phyloP scores from a whole-genome alignment of 176 grass and related monocot species.

The Cenchrus fungigraminus region DNA sequence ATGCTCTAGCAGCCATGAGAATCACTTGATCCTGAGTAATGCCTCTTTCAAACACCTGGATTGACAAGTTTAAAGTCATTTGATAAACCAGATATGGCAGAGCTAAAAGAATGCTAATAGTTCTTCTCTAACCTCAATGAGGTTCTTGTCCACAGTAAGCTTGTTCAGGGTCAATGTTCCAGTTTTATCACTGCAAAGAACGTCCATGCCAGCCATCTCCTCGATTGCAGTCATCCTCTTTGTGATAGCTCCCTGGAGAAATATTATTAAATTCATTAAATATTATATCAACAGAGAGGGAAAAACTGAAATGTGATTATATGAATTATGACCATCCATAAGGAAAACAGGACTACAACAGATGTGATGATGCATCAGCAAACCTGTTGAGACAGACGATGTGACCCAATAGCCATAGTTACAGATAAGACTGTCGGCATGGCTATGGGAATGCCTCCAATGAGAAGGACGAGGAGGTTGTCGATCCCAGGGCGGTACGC shows the following conservation, averaged over 20 bases:
- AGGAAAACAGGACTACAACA: background rate
- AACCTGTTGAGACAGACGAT: conserved; percentile 74
- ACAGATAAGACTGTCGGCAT: conserved; percentile 84
- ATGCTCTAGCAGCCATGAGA: conserved; percentile 80
- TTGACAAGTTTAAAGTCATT: background rate
- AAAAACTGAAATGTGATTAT: background rate
- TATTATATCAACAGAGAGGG: background rate
- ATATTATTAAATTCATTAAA: background rate
- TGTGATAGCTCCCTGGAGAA: conserved; percentile 76
- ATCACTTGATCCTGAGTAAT: conserved; percentile 65
- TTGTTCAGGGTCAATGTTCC: conserved; percentile 80
- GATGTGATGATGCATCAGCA: background rate
- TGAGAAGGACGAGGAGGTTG: conserved; percentile 79
- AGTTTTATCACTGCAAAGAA: conserved; percentile 91
- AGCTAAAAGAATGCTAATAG: background rate
- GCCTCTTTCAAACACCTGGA: conserved; percentile 66
- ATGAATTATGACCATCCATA: too few relatives aligned
- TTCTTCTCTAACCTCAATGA: conserved; percentile 52
- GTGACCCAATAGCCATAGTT: conserved; percentile 85
- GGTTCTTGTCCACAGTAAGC: conserved; percentile 74
- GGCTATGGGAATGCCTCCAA: conserved; percentile 85
- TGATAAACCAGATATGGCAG: background rate
- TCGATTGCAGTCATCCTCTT: conserved; percentile 95
- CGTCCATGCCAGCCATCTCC: conserved; percentile 92
- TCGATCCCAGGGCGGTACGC: conserved; percentile 71